Evolutionary conservation across 768 basidiomycete species (phyloP).

Genomic region (Agrocybe praecox): DNA sequence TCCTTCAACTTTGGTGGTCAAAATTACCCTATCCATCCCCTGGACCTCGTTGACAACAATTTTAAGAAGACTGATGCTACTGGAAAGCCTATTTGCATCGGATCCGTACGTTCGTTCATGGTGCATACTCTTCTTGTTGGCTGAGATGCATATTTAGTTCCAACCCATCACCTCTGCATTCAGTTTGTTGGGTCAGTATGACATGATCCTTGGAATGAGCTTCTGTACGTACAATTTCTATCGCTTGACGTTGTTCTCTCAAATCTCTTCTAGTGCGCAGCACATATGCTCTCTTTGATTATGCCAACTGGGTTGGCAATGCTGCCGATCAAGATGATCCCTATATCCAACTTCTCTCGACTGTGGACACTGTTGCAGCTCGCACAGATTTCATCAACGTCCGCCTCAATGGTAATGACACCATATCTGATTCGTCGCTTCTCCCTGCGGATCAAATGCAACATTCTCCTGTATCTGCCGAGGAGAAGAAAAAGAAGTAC

Average conservation of each 20-base stretch:
- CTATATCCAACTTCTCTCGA: constrained; percentile 69
- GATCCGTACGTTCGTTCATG: constrained; percentile 51
- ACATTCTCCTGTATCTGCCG: constrained; percentile 62
- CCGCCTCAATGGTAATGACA: constrained; percentile 63
- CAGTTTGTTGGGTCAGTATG: constrained; percentile 75
- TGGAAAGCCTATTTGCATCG: constrained; percentile 65
- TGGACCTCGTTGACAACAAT: constrained; percentile 68
- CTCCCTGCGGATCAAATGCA: constrained; percentile 61
- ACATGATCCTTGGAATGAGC: constrained; percentile 83
- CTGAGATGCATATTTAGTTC: constrained; percentile 48
- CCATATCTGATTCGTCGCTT: constrained; percentile 53
- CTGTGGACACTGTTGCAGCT: constrained; percentile 54
- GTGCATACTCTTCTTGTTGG: not conserved
- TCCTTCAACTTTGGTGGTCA: constrained; percentile 72
- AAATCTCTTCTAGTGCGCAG: constrained; percentile 61
- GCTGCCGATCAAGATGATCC: constrained; percentile 53
- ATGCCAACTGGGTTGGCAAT: constrained; percentile 63
- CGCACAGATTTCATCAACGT: constrained; percentile 66
- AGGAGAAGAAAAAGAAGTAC: constrained; percentile 68
- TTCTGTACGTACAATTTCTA: constrained; percentile 53
- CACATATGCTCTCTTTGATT: constrained; percentile 71
- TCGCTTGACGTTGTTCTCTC: constrained; percentile 4
- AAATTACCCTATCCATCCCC: constrained; percentile 72
- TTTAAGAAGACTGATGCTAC: constrained; percentile 45
- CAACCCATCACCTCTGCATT: constrained; percentile 85